Evolutionary conservation across 1,284 basidiomycete species (phyloP), one percentile per base, ranked within the genome.

Genomic region (Austroboletus novae-zelandiae): DNA sequence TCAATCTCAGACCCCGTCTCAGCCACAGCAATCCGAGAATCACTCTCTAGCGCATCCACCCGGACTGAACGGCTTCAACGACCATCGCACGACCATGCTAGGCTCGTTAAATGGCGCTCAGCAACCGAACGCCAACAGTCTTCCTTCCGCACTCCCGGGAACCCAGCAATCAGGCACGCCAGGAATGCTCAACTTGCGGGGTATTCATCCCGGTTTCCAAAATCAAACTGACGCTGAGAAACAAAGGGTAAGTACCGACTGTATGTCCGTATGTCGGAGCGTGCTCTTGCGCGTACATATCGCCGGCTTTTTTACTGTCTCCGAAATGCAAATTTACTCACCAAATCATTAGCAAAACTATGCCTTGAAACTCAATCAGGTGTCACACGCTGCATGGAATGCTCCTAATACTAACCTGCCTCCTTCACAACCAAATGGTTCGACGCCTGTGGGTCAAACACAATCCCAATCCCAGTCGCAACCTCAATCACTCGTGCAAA

Each of bases 21-120:
- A 68, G 56, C 64, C 52, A 57, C 57, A 71, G 61, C 43, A 52
- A 5, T 52, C 66, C 48, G 75, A 74, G 20, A 71, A 55, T 47
- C 75, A 71, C 57, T 68, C 76, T 45, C 62, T 57, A 17, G 59
- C 45, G 4, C 84, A 87, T 68, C 85, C 86, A 27, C 84, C 86
- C n/a, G 85, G 84, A 20, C 67, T 89, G 43, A 87, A 87, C 61
- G 86, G 86, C 17, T 86, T 84, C 61, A 69, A 68, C 46, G 74
- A 75, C 55, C 80, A 80, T 66, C 78, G 81, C 51, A 75, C 82
- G 57, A 80, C 58, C 51, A 65, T 83, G 20, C 62, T 85, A 30
- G 80, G 81, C 48, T 72, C 75, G 37, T 59, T 83, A 56, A 71
- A 68, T 8, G 66, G 60, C 23, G 29, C 52, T n/a, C 67, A 69